Evolutionary conservation across 257 asterid genomes (phyloP), one percentile per base, ranked within the genome.

Genomic region (Thymus quinquecostatus): DNA sequence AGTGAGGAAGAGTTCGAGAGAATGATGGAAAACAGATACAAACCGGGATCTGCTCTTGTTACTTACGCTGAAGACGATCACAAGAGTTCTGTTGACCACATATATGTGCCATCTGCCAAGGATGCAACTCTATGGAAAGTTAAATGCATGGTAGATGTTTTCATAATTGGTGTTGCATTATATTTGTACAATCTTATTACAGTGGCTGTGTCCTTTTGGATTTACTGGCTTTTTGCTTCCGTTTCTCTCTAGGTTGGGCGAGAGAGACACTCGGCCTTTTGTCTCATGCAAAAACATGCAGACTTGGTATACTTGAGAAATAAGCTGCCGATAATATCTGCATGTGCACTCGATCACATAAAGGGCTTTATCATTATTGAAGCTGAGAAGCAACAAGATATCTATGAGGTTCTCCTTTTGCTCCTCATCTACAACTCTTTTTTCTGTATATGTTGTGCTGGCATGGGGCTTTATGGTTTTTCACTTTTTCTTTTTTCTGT

Each of bases 251-350:
- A 95, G 99, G 86, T 86, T 75, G 99, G 98, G 62, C 90, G 96
- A 7, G 99, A 95, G 87, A 89, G 88, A 77, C 82, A 87, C 71
- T 92, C 99, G 48, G 96, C 92, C 56, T 81, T 95, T 79, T 95
- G 99, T 80, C 96, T 92, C 60, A 95, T 95, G 96, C 98, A 92
- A 82, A 95, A 92, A 71, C 89, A 63, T 73, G 87, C 77, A 49
- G 99, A 95, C 68, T 30, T 88, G 90, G 78, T 71, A 21, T 67
- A 67, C 68, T 81, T 89, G 85, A 95, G 96, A 60, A 86, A 77
- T 32, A 84, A 89, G 88, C 69, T 95, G 84, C 95, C 75, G 78
- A 86, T 88, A 71, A 77, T 95, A 72, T 88, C 99, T 41, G 96
- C 93, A 62, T 88, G 86, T 85, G 85, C 99, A 55, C 85, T 83